These are phyloP conservation scores for Penicillium vulpinum DNA, from an alignment of 2,329 filamentous ascomycete genomes.

Conservation along the genomic window DNA sequence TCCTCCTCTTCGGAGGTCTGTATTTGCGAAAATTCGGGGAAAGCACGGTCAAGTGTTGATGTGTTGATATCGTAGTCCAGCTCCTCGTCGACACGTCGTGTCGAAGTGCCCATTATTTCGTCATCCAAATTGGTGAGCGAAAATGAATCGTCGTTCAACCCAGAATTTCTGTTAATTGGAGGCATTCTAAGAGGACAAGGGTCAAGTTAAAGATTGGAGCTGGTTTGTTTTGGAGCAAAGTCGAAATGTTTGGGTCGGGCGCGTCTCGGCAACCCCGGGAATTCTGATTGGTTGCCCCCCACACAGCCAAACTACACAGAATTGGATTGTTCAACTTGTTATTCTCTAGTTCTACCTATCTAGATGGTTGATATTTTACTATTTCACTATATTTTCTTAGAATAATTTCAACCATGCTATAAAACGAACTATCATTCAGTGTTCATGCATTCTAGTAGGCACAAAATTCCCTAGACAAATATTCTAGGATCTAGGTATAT, in stretches of 20 bases:
- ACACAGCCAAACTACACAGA: background rate
- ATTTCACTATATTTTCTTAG: background rate
- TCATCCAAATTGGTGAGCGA: conserved; percentile 36
- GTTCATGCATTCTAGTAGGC: too few species aligned
- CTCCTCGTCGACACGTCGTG: conserved; percentile 33
- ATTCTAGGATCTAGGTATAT: too few species aligned
- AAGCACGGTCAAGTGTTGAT: conserved; percentile 48
- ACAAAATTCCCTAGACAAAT: too few species aligned
- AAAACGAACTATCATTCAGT: too few species aligned
- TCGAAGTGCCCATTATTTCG: conserved; percentile 31
- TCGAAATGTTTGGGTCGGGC: conserved; percentile 15
- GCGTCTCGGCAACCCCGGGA: conserved; percentile 16
- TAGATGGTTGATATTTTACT: background rate
- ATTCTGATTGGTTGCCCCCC: conserved; percentile 4
- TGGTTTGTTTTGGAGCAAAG: conserved; percentile 17
- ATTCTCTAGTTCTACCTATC: background rate
- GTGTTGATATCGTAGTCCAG: conserved; percentile 48
- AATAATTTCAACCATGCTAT: too few species aligned
- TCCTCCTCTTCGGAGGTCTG: conserved; percentile 43
- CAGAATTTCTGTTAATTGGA: conserved; percentile 4
- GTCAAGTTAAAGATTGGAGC: background rate
- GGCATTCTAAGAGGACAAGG: background rate
- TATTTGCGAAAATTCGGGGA: conserved; percentile 51
- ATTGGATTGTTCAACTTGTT: background rate
- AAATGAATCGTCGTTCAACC: conserved; percentile 4